Conservation (phyloP, 1,284 basidiomycete genomes). For the Trametes pubescens region DNA sequence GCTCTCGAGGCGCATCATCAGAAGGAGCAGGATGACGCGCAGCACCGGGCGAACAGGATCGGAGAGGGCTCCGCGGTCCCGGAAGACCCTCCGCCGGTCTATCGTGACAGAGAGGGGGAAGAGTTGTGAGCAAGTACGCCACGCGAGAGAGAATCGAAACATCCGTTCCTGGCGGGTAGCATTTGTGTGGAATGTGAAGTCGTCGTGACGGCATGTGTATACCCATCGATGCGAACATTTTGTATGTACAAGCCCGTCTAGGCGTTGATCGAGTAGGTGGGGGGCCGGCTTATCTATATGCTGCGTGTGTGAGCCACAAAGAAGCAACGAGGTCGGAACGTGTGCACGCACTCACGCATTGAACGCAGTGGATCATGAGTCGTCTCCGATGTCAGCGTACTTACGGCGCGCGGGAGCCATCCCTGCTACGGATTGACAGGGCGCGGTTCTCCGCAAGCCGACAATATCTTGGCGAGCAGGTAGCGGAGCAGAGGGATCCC, state of each 20-base stretch:
- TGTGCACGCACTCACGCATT: constrained; percentile 1
- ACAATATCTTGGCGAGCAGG: constrained; percentile 36
- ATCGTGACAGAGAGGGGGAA: constrained; percentile 28
- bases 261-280: background rate
- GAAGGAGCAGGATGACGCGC: constrained; percentile 35
- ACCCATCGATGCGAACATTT: background rate
- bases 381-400: background rate
- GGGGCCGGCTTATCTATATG: background rate
- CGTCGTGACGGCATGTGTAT: constrained; percentile 9
- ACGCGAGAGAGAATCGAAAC: background rate
- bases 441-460: constrained; percentile 21
- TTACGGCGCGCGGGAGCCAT: background rate
- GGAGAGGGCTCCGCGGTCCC: constrained; percentile 26
- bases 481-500: constrained; percentile 39
- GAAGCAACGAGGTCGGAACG: constrained; percentile 14
- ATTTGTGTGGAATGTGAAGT: constrained; percentile 7
- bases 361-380: background rate
- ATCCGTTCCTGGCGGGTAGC: constrained; percentile 1
- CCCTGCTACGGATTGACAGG: background rate
- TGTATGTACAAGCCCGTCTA: background rate
- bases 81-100: constrained; percentile 40
- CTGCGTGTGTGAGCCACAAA: background rate
- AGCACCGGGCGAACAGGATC: constrained; percentile 14
- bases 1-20: constrained; percentile 39
- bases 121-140: background rate